Evolutionary conservation across 202 grass and related monocot genomes (phyloP).

Genomic region (Cymbopogon flexuosus): DNA sequence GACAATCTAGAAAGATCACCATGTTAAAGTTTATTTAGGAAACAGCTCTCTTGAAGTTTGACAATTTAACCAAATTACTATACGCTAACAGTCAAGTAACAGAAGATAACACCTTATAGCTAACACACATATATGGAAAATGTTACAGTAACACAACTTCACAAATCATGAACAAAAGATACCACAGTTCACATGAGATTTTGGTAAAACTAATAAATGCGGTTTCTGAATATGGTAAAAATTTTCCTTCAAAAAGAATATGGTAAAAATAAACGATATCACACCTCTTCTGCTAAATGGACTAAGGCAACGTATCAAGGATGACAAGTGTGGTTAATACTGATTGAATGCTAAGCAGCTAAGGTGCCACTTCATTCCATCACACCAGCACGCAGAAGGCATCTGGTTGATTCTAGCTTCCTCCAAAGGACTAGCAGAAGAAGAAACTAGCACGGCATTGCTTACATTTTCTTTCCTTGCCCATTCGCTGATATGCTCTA

Average conservation of each 20-base stretch:
- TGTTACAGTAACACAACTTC: neutral
- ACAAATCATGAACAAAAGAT: neutral
- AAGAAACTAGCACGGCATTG: neutral
- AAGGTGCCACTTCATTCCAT: neutral
- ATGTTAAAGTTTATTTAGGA: too few relatives aligned
- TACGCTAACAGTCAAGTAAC: neutral
- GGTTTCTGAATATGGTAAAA: neutral
- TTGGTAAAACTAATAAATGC: neutral
- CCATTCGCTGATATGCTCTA: neutral
- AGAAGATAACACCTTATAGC: neutral
- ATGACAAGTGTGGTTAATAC: neutral
- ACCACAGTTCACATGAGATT: neutral
- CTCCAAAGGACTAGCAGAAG: neutral
- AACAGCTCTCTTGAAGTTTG: neutral
- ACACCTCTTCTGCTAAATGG: neutral
- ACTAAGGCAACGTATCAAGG: neutral
- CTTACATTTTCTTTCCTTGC: neutral
- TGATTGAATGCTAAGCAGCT: neutral
- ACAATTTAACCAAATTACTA: neutral
- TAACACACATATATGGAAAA: neutral
- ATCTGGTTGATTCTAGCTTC: neutral
- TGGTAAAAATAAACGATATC: neutral
- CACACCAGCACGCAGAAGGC: neutral
- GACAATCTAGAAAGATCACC: too few relatives aligned
- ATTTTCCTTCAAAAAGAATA: too few relatives aligned